Conservation (phyloP, 2,329 filamentous ascomycete genomes). For the Lasiodiplodia gonubiensis region DNA sequence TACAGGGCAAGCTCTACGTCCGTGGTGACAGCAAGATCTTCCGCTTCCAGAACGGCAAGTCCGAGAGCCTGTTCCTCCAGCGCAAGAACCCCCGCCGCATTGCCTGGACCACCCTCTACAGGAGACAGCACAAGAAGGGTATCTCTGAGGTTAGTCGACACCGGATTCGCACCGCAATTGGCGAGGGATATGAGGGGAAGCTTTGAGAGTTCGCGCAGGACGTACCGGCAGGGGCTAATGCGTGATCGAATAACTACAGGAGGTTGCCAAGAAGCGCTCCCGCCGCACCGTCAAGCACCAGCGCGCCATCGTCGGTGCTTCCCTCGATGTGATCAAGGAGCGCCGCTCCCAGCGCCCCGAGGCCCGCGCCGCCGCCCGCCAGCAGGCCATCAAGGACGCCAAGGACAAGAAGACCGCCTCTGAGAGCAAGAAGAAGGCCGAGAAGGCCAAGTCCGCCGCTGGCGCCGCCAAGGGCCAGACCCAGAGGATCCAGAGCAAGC, state of each 20-base stretch:
- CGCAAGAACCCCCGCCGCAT: conserved; percentile 99
- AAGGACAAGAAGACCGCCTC: conserved; percentile 97
- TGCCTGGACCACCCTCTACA: conserved; percentile 97
- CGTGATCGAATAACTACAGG: conserved; percentile 62
- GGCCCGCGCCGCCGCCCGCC: conserved; percentile 89
- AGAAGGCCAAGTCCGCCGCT: conserved; percentile 95
- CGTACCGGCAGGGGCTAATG: conserved; percentile 26
- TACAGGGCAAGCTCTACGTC: conserved; percentile 98
- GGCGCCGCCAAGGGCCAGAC: conserved; percentile 76
- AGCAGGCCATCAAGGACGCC: conserved; percentile 90
- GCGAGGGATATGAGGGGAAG: not conserved
- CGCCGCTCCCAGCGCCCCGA: conserved; percentile 93
- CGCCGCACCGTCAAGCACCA: conserved; percentile 98
- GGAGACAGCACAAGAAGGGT: conserved; percentile 99
- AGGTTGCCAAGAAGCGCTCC: conserved; percentile 99
- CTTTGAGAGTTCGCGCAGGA: not conserved
- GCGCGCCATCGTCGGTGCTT: conserved; percentile 98
- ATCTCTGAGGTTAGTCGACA: conserved; percentile 88
- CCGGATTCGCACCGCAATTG: conserved; percentile 1
- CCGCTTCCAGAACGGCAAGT: conserved; percentile 99
- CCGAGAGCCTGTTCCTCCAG: conserved; percentile 99
- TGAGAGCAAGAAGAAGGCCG: conserved; percentile 94
- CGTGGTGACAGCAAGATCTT: conserved; percentile 99
- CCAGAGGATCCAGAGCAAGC: conserved; percentile 88
- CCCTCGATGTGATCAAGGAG: conserved; percentile 99